Evolutionary conservation across 257 asterid species (phyloP), one percentile per base, ranked within the genome.

Genomic region (Echium plantagineum): DNA sequence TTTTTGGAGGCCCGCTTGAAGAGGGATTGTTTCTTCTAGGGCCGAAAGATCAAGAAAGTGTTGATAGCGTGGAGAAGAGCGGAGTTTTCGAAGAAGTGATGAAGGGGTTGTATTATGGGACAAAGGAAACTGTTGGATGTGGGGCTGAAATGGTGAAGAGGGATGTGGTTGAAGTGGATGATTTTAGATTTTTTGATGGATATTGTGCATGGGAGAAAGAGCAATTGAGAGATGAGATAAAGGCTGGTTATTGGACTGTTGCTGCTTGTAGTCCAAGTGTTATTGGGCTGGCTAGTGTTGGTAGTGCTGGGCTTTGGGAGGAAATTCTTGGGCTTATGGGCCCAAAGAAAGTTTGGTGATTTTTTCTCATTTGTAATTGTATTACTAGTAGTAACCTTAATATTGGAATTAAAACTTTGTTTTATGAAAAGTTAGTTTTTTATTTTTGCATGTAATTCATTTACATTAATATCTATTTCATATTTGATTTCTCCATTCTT

Each of bases 131-230:
- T 47, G 94, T 82, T 16, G 96, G 95, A 0, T 81, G 95, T 65
- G 95, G 87, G 13, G 82, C 94, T 53, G 94, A 90, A 60, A 84
- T 86, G 94, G 97, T 89, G 76, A 81, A 83, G 68, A 81, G 94
- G 71, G 66, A 72, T 20, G 76, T 59, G 32, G 80, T 85, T 30
- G 77, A 59, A n/a, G 74, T 65, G 0, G 82, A 60, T n/a, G 84
- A 83, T 6, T 83, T 90, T 58, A 77, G 87, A 62, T 83, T 90
- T 78, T 87, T 78, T 55, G 90, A 90, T 73, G 98, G 96, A 9
- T 90, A 80, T 38, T 87, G 96, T 72, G 93, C 83, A 0, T 87
- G 95, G 97, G 90, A 81, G 21, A 83, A 62, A 67, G 81, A 74
- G n/a, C 95, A 83, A 64, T 55, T 85, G 42, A 75, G 78, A 58